These are phyloP conservation scores for Brachypodium distachyon DNA, from an alignment of 202 grass and related monocot species.

Conservation along the genomic window DNA sequence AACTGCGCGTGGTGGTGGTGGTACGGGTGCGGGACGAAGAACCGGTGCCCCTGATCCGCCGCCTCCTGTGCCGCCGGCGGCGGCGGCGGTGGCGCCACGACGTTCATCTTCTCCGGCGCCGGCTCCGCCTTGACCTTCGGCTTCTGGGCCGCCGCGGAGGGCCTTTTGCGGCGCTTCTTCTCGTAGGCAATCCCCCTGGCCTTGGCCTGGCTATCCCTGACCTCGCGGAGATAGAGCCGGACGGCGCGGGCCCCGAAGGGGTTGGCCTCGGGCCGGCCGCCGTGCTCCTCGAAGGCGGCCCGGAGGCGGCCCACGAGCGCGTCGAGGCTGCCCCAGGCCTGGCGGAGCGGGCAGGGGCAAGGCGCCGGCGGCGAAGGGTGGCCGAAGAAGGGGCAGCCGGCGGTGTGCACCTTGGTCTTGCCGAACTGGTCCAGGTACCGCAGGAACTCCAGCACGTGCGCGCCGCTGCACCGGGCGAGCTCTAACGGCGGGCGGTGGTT, in stretches of 20 bases:
- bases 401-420: conserved; percentile 62
- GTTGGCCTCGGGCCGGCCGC: conserved; percentile 69
- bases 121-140: background rate
- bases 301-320: conserved; percentile 90
- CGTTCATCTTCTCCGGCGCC: too few relatives aligned
- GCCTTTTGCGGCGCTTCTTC: conserved; percentile 86
- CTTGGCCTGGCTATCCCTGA: conserved; percentile 85
- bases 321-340: conserved; percentile 95
- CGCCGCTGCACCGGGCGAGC: conserved; percentile 77
- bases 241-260: conserved; percentile 87
- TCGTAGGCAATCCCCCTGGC: conserved; percentile 87
- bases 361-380: conserved; percentile 31
- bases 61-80: too few relatives aligned
- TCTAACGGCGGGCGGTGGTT: conserved; percentile 92
- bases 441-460: background rate
- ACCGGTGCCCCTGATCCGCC: conserved; percentile 5
- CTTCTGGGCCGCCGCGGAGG: background rate
- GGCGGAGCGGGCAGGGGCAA: conserved; percentile 70
- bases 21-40: conserved; percentile 22
- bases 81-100: too few relatives aligned
- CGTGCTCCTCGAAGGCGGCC: conserved; percentile 95
- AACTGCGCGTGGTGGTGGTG: conserved; percentile 5
- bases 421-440: conserved; percentile 5
- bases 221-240: conserved; percentile 13
- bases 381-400: conserved; percentile 75